Conservation (phyloP, 164 flowering plant genomes). For the Saururus chinensis region DNA sequence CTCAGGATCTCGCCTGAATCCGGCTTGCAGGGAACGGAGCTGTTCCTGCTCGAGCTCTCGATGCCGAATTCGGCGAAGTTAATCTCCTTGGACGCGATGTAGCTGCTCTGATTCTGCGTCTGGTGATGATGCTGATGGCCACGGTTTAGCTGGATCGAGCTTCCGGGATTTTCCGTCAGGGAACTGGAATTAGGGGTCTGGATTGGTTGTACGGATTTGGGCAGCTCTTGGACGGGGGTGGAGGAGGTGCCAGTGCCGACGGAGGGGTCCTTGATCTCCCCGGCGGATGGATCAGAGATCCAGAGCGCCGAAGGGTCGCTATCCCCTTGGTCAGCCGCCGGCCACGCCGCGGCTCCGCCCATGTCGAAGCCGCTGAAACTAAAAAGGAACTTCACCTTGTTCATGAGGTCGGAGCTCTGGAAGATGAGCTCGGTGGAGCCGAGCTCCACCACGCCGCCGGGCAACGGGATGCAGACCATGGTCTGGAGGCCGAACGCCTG, state of each 20-base stretch:
- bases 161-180: constrained; percentile 33
- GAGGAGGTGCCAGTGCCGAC: background rate
- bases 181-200: constrained; percentile 36
- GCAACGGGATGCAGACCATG: constrained; percentile 65
- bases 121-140: no score
- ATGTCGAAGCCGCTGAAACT: constrained; percentile 28
- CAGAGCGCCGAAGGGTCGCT: constrained; percentile 62
- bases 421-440: constrained; percentile 65
- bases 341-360: constrained; percentile 25
- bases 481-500: constrained; percentile 69
- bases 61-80: constrained; percentile 50
- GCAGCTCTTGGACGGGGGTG: constrained; percentile 8
- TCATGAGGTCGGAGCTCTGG: constrained; percentile 67
- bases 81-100: constrained; percentile 33
- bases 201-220: constrained; percentile 22
- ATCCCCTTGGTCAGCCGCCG: constrained; percentile 32
- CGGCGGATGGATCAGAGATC: constrained; percentile 47
- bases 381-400: constrained; percentile 58
- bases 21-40: constrained; percentile 34
- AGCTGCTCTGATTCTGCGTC: constrained; percentile 25
- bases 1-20: constrained; percentile 73
- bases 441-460: constrained; percentile 77
- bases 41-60: constrained; percentile 19
- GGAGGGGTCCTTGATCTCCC: constrained; percentile 25
- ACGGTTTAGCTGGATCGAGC: constrained; percentile 11